phyloP scores from a whole-genome alignment of 257 asterid species.

The Salvia splendens region DNA sequence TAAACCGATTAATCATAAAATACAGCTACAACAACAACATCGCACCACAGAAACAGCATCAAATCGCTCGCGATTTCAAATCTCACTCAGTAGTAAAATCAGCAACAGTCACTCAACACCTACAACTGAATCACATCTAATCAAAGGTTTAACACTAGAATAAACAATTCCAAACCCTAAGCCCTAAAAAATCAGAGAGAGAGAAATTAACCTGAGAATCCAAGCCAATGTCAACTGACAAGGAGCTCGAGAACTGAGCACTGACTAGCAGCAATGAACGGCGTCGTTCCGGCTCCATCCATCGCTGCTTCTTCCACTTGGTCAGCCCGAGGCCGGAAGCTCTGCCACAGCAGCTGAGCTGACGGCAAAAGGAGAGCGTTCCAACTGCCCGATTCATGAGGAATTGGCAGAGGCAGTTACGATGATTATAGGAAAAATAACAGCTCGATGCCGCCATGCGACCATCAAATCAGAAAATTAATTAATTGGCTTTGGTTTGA shows the following conservation, averaged over 20 bases:
- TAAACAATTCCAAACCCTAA: constrained; percentile 28
- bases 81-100: background rate
- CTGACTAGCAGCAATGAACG: constrained; percentile 48
- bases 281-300: constrained; percentile 43
- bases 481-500: background rate
- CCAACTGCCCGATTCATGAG: constrained; percentile 46
- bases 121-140: background rate
- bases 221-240: constrained; percentile 66
- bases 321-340: constrained; percentile 42
- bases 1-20: background rate
- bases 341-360: constrained; percentile 42
- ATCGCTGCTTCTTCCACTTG: constrained; percentile 42
- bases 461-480: constrained; percentile 33
- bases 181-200: background rate
- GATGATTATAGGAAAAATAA: constrained; percentile 28
- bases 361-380: constrained; percentile 46
- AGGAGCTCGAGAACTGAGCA: constrained; percentile 68
- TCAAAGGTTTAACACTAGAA: constrained; percentile 13
- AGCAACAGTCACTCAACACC: constrained; percentile 1
- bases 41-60: constrained; percentile 20
- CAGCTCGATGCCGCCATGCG: constrained; percentile 54
- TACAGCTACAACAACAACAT: background rate
- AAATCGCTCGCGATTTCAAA: constrained; percentile 15
- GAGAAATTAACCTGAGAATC: constrained; percentile 67
- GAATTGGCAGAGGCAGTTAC: constrained; percentile 50